Evolutionary conservation across 2,329 filamentous ascomycete species (phyloP).

Genomic region (Drechslerella stenobrocha): DNA sequence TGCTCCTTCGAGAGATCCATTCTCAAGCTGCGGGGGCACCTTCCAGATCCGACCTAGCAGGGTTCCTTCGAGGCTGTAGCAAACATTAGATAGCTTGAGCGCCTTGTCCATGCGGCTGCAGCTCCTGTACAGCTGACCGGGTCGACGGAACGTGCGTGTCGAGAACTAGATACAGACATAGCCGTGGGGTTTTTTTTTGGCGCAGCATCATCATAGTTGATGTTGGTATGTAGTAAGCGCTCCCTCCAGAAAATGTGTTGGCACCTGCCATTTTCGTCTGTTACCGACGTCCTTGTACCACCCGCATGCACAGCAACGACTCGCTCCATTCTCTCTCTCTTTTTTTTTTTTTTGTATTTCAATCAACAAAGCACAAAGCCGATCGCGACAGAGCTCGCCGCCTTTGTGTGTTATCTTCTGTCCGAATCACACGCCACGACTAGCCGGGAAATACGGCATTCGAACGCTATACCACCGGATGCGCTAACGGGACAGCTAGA

Average conservation of each 20-base stretch:
- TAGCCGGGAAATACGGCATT: no score
- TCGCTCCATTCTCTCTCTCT: no score
- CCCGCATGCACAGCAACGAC: no score
- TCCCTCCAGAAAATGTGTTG: constrained; percentile 21
- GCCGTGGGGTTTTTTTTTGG: no score
- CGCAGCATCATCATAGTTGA: no score
- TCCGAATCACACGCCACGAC: constrained; percentile 1
- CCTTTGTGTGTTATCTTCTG: no score
- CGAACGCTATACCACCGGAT: neutral
- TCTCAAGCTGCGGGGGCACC: neutral
- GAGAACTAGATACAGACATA: no score
- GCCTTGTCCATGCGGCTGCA: neutral
- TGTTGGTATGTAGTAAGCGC: neutral
- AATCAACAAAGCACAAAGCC: no score
- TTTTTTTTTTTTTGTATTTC: no score
- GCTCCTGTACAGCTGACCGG: neutral
- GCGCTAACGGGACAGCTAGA: neutral
- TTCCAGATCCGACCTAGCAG: neutral
- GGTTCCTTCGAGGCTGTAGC: no score
- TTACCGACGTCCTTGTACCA: constrained; percentile 19
- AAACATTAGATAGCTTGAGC: neutral
- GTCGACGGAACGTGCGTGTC: no score
- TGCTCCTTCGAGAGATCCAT: neutral
- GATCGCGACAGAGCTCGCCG: no score
- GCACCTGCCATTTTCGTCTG: constrained; percentile 36